Percentiles rank a stretch among this genome's conserved stretches.
Conservation (phyloP, 495 filamentous ascomycete species). For the Xylona heveae region DNA sequence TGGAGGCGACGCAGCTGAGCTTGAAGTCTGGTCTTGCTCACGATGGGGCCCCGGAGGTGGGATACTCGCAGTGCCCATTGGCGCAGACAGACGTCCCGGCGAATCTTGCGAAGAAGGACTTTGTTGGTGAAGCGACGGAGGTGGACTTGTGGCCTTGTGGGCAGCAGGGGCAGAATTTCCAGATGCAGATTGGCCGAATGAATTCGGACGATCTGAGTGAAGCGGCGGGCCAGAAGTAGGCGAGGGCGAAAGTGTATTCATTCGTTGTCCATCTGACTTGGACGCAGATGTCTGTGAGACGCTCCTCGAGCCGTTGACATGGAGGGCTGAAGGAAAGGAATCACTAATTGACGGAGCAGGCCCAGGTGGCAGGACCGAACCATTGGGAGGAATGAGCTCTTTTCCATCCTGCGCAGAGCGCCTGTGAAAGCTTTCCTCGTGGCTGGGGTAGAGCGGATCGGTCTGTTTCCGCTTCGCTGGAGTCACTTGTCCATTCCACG, state of each 20-base stretch:
- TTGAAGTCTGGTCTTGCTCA: not conserved
- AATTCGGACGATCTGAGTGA: too few species aligned
- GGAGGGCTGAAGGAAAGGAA: constrained; percentile 4
- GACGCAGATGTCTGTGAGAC: constrained; percentile 1
- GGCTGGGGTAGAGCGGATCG: not conserved
- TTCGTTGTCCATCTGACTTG: too few species aligned
- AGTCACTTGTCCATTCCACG: constrained; percentile 8
- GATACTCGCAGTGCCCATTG: not conserved
- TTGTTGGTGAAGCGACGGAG: not conserved
- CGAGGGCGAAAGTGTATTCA: too few species aligned
- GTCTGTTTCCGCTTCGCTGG: constrained; percentile 32
- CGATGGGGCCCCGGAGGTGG: too few species aligned
- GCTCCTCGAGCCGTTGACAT: constrained; percentile 3
- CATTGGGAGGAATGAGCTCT: constrained; percentile 19
- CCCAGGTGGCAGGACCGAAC: constrained; percentile 18
- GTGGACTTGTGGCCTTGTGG: too few species aligned
- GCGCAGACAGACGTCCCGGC: not conserved
- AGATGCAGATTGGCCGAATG: too few species aligned
- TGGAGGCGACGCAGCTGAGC: constrained; percentile 11
- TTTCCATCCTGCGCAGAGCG: constrained; percentile 25
- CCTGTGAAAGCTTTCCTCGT: not conserved
- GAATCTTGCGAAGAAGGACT: not conserved
- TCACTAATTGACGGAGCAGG: constrained; percentile 22
- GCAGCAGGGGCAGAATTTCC: too few species aligned
- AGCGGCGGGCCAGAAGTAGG: too few species aligned